Evolutionary conservation across 495 filamentous ascomycete species (phyloP), one percentile per base, ranked within the genome.

Genomic region (Aspergillus nanangensis): DNA sequence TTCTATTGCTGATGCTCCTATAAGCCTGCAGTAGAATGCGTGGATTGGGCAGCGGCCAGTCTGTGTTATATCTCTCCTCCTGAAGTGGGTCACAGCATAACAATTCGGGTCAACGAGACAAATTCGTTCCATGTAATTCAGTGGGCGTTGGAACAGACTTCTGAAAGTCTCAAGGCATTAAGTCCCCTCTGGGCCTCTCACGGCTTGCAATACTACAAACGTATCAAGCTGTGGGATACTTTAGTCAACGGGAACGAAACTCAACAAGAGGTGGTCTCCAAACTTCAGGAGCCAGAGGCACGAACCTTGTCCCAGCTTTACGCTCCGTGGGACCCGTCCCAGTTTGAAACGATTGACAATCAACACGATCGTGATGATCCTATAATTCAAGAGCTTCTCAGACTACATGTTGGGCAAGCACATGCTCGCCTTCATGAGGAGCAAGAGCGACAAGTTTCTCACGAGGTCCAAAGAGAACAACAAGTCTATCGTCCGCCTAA

Each of bases 11-110:
- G 40, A 35, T 39, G 33, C 5, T 5, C 13, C 14, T 21, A 40
- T 23, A 15, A 84, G 82, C 81, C 4, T 86, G 81, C 43, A 86
- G 84, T 79, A 54, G 82, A 36, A 80, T 85, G 80, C 55, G 82
- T 40, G 76, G 79, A 50, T 65, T 86, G 4, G 80, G 80, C 1
- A 50, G 70, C 15, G 79, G 82, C 0, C 82, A 86, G 43, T 81
- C 81, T 0, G 65, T 77, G 0, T 83, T 84, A 33, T 79, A 69
- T 39, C 64, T 75, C 1, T n/a, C 70, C 81, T 0, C 41, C 57
- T 0, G 80, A 86, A 39, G 74, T 87, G 40, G 1, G 58, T 5
- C 3, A 15, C 21, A 41, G 29, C 5, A 27, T 41, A 7, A 34
- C 5, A 4, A 5, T 17, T 5, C 3, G 18, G 11, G 18, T 34